Percentiles rank a stretch among this genome's conserved stretches.
Evolutionary conservation across 495 filamentous ascomycete species (phyloP).

Genomic region (Hyaloscypha hepaticicola): DNA sequence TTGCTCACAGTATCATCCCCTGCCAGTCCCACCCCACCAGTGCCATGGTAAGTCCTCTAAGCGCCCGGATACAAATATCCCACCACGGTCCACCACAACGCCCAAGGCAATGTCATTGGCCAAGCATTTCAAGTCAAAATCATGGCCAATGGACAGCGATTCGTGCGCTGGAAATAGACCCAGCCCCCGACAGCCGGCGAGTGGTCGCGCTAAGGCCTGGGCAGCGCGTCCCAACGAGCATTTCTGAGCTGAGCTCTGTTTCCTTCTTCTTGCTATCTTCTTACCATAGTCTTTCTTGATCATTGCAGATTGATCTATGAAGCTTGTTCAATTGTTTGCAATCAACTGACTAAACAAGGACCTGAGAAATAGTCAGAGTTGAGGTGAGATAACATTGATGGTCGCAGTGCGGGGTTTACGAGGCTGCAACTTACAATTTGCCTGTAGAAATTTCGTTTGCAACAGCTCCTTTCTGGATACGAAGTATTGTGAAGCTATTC

Average conservation of each 20-base stretch:
- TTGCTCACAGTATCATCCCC: not conserved
- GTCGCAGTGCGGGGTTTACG: constrained; percentile 19
- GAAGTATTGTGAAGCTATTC: constrained; percentile 16
- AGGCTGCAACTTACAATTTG: constrained; percentile 12
- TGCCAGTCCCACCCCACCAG: not conserved
- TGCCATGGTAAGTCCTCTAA: constrained; percentile 16
- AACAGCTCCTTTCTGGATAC: not conserved
- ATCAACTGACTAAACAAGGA: not conserved
- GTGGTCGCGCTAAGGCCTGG: constrained; percentile 16
- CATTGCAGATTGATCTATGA: not conserved
- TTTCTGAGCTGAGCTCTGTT: constrained; percentile 10
- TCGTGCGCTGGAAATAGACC: constrained; percentile 27
- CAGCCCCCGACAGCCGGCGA: constrained; percentile 17
- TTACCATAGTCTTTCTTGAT: not conserved
- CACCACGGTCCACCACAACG: not conserved
- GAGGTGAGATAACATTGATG: not conserved
- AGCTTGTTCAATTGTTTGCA: not conserved
- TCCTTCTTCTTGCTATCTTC: constrained; percentile 1
- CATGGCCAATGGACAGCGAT: constrained; percentile 13
- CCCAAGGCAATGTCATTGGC: constrained; percentile 17
- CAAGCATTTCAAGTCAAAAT: not conserved
- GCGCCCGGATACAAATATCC: constrained; percentile 17
- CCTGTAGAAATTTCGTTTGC: not conserved
- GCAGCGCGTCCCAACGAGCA: not conserved
- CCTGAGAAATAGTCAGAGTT: not conserved